phyloP scores from a whole-genome alignment of 345 rosid genomes.

The Citrus sp. region DNA sequence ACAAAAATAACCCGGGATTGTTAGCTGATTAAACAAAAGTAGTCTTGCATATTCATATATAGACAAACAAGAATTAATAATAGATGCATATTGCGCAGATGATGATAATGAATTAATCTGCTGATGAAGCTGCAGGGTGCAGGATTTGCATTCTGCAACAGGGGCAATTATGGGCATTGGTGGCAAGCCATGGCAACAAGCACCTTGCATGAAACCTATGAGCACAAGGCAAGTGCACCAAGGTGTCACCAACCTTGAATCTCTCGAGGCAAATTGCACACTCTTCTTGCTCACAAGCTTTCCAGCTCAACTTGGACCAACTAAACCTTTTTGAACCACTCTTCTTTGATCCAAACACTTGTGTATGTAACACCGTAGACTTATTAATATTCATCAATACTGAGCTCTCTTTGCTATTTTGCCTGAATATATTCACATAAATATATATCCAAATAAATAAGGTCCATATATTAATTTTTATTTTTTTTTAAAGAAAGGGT shows the following conservation, averaged over 20 bases:
- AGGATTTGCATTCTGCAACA: constrained; percentile 58
- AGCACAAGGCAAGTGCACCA: constrained; percentile 58
- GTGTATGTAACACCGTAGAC: constrained; percentile 21
- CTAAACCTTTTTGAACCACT: constrained; percentile 32
- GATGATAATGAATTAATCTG: background rate
- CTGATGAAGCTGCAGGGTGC: no score
- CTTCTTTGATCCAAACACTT: constrained; percentile 35
- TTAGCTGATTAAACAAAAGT: no score
- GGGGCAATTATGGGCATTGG: constrained; percentile 53
- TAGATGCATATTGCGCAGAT: no score
- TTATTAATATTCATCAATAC: background rate
- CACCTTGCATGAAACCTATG: constrained; percentile 71
- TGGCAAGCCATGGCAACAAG: constrained; percentile 67
- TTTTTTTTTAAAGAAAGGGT: no score
- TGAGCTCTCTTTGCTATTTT: constrained; percentile 13
- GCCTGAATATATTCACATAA: background rate
- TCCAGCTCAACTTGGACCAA: constrained; percentile 58
- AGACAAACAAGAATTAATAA: no score
- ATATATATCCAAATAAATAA: no score
- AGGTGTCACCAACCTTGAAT: constrained; percentile 53
- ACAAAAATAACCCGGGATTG: no score
- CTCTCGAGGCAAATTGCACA: constrained; percentile 70
- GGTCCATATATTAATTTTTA: no score
- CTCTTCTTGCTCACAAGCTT: constrained; percentile 52
- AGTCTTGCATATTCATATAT: no score